Conservation (phyloP, 192 early-diverging fungal species). For the Spizellomyces punctatus region DNA sequence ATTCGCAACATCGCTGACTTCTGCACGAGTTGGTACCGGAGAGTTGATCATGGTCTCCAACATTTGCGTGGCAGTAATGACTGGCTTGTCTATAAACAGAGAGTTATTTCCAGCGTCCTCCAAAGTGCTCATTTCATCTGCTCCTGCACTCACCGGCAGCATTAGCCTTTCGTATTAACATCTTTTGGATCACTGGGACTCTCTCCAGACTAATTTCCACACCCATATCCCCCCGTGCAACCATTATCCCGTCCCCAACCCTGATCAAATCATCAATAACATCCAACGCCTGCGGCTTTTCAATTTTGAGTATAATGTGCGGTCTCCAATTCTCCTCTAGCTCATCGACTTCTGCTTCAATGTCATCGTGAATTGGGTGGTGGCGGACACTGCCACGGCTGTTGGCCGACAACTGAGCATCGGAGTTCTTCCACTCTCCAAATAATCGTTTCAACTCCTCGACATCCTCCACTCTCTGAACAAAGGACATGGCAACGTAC, state of each 20-base stretch:
- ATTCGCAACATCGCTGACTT: constrained; percentile 63
- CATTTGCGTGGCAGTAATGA: constrained; percentile 67
- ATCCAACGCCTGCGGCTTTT: constrained; percentile 58
- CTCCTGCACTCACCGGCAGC: constrained; percentile 34
- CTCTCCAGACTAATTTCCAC: constrained; percentile 55
- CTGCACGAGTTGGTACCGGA: constrained; percentile 58
- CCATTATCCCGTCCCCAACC: constrained; percentile 60
- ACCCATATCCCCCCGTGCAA: constrained; percentile 60
- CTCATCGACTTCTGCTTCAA: constrained; percentile 24
- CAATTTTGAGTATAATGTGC: constrained; percentile 59
- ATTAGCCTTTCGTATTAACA: constrained; percentile 56
- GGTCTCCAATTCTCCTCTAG: constrained; percentile 53
- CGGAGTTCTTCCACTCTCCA: constrained; percentile 20
- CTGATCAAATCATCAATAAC: constrained; percentile 56
- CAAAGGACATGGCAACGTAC: constrained; percentile 56
- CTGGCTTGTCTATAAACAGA: constrained; percentile 43
- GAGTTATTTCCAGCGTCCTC: background rate
- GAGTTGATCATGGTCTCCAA: constrained; percentile 58
- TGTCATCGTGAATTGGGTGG: constrained; percentile 3
- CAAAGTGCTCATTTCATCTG: background rate
- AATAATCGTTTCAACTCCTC: constrained; percentile 48
- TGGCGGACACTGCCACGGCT: background rate
- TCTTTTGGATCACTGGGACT: constrained; percentile 61
- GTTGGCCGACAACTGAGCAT: constrained; percentile 46
- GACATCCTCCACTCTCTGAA: constrained; percentile 54